Evolutionary conservation across 371 early-diverging fungal species (phyloP), one percentile per base, ranked within the genome.

Genomic region (Apophysomyces sp.): DNA sequence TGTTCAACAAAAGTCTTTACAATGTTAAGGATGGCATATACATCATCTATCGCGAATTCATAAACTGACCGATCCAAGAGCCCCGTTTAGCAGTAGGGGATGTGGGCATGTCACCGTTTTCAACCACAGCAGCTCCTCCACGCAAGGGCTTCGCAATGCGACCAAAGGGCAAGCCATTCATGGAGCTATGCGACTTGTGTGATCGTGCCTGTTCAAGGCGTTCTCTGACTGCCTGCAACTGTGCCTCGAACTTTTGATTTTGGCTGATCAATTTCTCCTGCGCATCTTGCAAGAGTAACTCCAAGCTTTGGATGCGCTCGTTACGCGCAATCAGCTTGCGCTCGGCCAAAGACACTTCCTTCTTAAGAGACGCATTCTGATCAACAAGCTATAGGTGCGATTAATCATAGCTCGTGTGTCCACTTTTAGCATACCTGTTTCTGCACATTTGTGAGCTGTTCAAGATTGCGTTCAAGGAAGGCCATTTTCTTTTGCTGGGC

Each of bases 401-500:
- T 16, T 3, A 56, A 18, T 40, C 36, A 21, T 18, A n/a, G 9
- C 31, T n/a, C n/a, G 12, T 37, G 30, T 44, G 27, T 27, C 27
- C 51, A 6, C 27, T 28, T 29, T 55, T 26, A 15, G 13, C 40
- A 62, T 73, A 79, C 84, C 68, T 91, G 93, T 80, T 92, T 93
- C 71, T 97, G 97, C 29, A 96, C 95, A 58, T 82, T 79, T 26
- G 94, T 94, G 32, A 98, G 82, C 69, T 97, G 96, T 65, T 97
- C 95, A 18, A 98, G 82, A 71, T 96, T 94, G 68, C 94, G 90
- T 69, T 97, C 97, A 61, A 98, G 79, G 78, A 95, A 90, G 16
- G 91, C 90, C 92, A 96, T 93, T 79, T 96, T 94, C 82, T 94
- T 88, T 70, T 90, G 93, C 65, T 94, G 92, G 18, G 88, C 86